phyloP scores from a whole-genome alignment of 2,329 filamentous ascomycete genomes.

The Xylariaceae sp. region DNA sequence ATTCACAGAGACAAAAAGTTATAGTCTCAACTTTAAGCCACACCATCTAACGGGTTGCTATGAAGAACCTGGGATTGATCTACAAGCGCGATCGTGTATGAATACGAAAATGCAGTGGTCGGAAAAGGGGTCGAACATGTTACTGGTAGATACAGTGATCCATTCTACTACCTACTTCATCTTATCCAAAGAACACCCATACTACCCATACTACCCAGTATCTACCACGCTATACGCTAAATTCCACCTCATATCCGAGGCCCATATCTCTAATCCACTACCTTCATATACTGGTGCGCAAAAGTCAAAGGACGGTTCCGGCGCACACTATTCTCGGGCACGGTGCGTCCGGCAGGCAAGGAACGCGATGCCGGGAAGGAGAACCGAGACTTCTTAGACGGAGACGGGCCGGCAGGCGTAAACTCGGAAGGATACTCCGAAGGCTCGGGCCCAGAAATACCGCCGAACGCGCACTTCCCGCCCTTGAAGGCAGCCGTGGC shows the following conservation, averaged over 20 bases:
- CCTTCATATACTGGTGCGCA: conserved; percentile 32
- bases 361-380: conserved; percentile 9
- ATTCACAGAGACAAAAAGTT: too few species aligned
- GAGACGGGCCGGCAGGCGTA: conserved; percentile 12
- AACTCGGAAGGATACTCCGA: conserved; percentile 5
- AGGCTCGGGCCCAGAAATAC: conserved; percentile 25
- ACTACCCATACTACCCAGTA: background rate
- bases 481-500: conserved; percentile 40
- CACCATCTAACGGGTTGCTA: too few species aligned
- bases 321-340: conserved; percentile 11
- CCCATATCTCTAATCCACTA: conserved; percentile 24
- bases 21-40: too few species aligned
- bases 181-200: background rate
- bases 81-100: too few species aligned
- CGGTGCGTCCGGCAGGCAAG: conserved; percentile 10
- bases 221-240: background rate
- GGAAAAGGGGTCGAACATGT: too few species aligned
- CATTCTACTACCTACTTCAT: too few species aligned
- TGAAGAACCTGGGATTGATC: too few species aligned
- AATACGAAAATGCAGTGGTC: too few species aligned
- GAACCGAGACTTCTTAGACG: conserved; percentile 25
- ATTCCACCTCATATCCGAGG: background rate
- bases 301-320: conserved; percentile 21
- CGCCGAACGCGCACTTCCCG: conserved; percentile 38
- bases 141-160: too few species aligned